Conservation (phyloP, 495 filamentous ascomycete genomes). For the Xylaria bambusicola region DNA sequence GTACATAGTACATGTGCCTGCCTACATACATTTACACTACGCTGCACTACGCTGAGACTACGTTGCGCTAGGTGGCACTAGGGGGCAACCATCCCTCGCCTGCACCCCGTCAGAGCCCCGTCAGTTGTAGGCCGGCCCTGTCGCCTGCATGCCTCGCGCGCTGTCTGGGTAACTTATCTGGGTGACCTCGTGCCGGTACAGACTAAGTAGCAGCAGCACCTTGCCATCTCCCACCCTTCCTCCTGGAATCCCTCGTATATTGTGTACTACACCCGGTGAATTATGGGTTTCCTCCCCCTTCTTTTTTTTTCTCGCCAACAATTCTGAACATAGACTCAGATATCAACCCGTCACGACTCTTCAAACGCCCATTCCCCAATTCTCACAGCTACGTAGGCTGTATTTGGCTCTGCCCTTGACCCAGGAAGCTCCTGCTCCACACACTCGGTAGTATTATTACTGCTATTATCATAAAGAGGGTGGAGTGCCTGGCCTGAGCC, state of each 20-base stretch:
- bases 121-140: slow-evolving; percentile 2
- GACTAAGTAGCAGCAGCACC: slow-evolving; percentile 22
- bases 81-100: not conserved
- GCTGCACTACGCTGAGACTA: not conserved
- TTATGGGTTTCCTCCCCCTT: slow-evolving; percentile 1
- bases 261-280: not conserved
- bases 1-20: not conserved
- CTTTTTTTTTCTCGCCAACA: not conserved
- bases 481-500: not conserved
- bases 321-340: not conserved
- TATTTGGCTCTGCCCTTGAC: no score
- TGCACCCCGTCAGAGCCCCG: slow-evolving; percentile 1
- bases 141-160: slow-evolving; percentile 15
- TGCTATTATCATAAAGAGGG: not conserved
- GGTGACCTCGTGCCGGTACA: slow-evolving; percentile 16
- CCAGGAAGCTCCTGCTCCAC: not conserved
- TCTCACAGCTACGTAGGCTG: not conserved
- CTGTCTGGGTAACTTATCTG: slow-evolving; percentile 15
- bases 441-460: not conserved
- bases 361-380: not conserved
- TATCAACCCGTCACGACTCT: not conserved
- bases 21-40: not conserved
- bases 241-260: slow-evolving; percentile 17
- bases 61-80: not conserved
- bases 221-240: slow-evolving; percentile 20